Evolutionary conservation across 495 filamentous ascomycete genomes (phyloP), one percentile per base, ranked within the genome.

Genomic region (Geopyxis carbonaria): DNA sequence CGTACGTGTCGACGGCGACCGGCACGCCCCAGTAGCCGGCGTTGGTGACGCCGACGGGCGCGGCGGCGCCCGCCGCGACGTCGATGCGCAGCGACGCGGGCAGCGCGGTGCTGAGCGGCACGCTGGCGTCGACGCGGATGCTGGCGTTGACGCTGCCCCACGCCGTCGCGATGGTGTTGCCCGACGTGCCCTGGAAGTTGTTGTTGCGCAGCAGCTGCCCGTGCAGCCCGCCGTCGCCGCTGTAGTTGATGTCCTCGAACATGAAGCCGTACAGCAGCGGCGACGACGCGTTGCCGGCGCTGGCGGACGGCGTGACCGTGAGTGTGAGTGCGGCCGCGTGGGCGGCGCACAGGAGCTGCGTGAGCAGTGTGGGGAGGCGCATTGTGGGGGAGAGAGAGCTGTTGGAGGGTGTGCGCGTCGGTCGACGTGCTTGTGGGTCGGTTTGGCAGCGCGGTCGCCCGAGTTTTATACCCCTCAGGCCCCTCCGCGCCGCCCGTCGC

Each of bases 1-100:
- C 57, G 11, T 72, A 62, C 43, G 81, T 80, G 11, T 81, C 84
- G 22, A 72, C 60, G 20, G 92, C 80, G 40, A 82, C 76, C 0
- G 76, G 72, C 0, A 80, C 80, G 4, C 89, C 65, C 50, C 81
- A 78, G 80, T 85, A 91, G 61, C 91, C 84, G 1, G 84, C 84
- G 19, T 87, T 0, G 80, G 78, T 1, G 85, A 81, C 71, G 51
- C 77, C 77, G 42, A 76, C 76, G 13, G 16, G 9, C 34, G 20
- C 9, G 20, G 52, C 57, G 6, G 50, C 50, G 18, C 45, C 50
- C 5, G 45, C n/a, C 0, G 56, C 45, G 9, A 65, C 54, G 13
- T 46, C 48, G 1, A 76, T 61, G 16, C 60, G 59, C 32, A 75
- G 52, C 1, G 68, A 70, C 4, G 60, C 61, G 0, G 62, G 64